phyloP scores from a whole-genome alignment of 2,329 filamentous ascomycete species.

The Aspergillus proliferans region DNA sequence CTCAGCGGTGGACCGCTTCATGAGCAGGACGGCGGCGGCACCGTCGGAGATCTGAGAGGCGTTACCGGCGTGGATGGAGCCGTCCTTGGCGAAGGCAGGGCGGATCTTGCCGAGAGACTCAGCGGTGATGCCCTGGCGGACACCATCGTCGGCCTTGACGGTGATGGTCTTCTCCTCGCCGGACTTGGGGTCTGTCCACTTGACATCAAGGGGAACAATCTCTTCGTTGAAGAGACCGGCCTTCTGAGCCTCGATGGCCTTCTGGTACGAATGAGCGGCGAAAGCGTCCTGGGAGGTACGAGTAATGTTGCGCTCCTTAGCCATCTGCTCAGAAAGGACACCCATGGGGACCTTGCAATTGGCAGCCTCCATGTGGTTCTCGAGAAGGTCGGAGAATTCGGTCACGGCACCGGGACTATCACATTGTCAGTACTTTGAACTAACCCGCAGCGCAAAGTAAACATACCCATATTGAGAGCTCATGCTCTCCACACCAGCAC shows the following conservation, averaged over 20 bases:
- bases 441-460: not conserved
- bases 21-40: conserved; percentile 87
- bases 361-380: conserved; percentile 70
- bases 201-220: conserved; percentile 78
- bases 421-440: not conserved
- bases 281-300: conserved; percentile 82
- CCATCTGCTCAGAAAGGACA: conserved; percentile 88
- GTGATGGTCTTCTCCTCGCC: conserved; percentile 77
- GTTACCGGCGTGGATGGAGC: conserved; percentile 92
- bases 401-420: conserved; percentile 70
- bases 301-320: conserved; percentile 68
- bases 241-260: conserved; percentile 78
- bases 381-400: conserved; percentile 87
- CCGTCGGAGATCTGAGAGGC: conserved; percentile 94
- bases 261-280: conserved; percentile 86
- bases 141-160: conserved; percentile 79
- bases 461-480: conserved; percentile 77
- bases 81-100: conserved; percentile 83
- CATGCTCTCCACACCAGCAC: conserved; percentile 97
- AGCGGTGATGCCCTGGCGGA: conserved; percentile 75
- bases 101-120: conserved; percentile 88
- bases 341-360: conserved; percentile 99
- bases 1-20: conserved; percentile 89
- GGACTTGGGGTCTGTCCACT: conserved; percentile 85
- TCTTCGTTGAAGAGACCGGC: conserved; percentile 88